Base-by-base conservation (phyloP, 2,329 filamentous ascomycete genomes). In the Aspergillus neotritici region DNA sequence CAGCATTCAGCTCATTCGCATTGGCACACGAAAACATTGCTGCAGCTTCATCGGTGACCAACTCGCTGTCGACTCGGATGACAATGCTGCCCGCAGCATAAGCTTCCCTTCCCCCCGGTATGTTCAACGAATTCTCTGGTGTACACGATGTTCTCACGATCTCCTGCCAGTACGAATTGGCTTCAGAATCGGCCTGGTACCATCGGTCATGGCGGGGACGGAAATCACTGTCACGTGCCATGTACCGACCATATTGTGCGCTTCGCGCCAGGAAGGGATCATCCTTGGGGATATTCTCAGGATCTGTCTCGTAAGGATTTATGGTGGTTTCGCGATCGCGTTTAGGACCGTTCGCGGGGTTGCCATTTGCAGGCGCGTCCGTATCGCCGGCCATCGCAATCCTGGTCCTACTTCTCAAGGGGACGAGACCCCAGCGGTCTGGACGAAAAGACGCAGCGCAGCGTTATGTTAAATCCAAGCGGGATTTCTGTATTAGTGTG, bases 31-130 rank as follows among this genome's bases (percentile, higher is more conserved):
- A 59, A 45, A 58, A 65, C 47, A 47, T 52, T 32, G 65, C 61
- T n/a, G 58, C 53, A 5, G 54, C 52, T 25, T 52, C 44, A 13
- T 51, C 54, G n/a, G 56, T 49, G 7, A 52, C 51, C 17, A 48
- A 35, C 37, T 61, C 57, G 28, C 53, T 51, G 41, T 69, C 66
- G 15, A 67, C 57, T 46, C 63, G 55, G 40, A 69, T 60, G 17
- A 67, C 57, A 31, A 68, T 53, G 39, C 59, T 64, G 31, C 66
- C 66, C 30, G 55, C 51, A 44, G 61, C 62, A 34, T 62, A 68
- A 14, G 51, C 60, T 32, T 66, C 60, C 40, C 65, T 57, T 15
- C 48, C 47, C 10, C 61, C 61, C 4, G 55, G 49, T 9, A 47
- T 43, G 38, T 64, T 58, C 29, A 67, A 53, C 8, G 55, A 62